These are phyloP conservation scores for Aaosphaeria arxii DNA, from an alignment of 2,329 filamentous ascomycete genomes.

Conservation along the genomic window DNA sequence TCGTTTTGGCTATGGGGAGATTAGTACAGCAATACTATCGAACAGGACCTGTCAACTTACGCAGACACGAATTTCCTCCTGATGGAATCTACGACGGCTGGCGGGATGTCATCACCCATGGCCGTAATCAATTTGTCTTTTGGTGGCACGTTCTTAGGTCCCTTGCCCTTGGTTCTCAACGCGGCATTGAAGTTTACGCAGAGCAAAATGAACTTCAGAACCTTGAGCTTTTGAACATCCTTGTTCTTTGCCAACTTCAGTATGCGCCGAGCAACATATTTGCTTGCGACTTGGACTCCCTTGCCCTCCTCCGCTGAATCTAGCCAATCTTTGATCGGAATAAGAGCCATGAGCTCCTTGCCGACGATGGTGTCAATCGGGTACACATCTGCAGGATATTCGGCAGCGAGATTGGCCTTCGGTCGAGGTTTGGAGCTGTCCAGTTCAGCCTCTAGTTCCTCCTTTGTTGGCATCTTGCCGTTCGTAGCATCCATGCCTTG, in stretches of 20 bases:
- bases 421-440: constrained; percentile 72
- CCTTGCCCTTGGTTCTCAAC: constrained; percentile 30
- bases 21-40: constrained; percentile 8
- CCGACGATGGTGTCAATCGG: constrained; percentile 65
- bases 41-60: constrained; percentile 11
- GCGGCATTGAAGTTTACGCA: constrained; percentile 48
- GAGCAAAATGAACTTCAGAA: constrained; percentile 47
- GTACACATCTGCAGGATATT: constrained; percentile 71
- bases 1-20: constrained; percentile 34
- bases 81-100: constrained; percentile 25
- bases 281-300: constrained; percentile 56
- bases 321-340: constrained; percentile 73
- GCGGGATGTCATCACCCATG: constrained; percentile 43
- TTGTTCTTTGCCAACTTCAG: constrained; percentile 55
- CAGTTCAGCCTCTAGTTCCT: constrained; percentile 62
- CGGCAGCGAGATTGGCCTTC: constrained; percentile 63
- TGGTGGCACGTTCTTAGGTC: constrained; percentile 52
- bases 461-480: constrained; percentile 63
- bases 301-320: constrained; percentile 60
- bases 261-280: constrained; percentile 65
- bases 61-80: constrained; percentile 61
- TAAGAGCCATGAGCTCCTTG: constrained; percentile 61
- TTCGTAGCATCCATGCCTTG: constrained; percentile 61
- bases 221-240: constrained; percentile 47
- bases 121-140: constrained; percentile 66